phyloP scores from a whole-genome alignment of 2,329 filamentous ascomycete genomes.

The Alternaria burnsii region DNA sequence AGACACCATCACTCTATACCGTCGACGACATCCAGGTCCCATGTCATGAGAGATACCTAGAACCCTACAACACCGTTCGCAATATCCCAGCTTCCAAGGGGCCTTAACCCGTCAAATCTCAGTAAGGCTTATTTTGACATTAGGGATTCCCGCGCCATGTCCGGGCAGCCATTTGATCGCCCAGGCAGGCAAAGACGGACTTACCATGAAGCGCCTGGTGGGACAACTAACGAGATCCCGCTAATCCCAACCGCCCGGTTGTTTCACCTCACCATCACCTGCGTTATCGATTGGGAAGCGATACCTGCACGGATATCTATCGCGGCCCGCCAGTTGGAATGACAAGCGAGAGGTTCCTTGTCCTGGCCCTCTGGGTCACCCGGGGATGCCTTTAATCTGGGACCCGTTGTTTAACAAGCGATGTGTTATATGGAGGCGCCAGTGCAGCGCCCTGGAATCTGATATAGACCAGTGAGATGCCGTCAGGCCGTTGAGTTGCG shows the following conservation, averaged over 20 bases:
- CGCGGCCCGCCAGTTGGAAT: slow-evolving; percentile 21
- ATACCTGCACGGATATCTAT: slow-evolving; percentile 24
- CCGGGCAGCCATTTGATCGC: slow-evolving; percentile 19
- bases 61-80: background rate
- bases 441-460: slow-evolving; percentile 6
- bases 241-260: slow-evolving; percentile 23
- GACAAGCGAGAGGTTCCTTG: slow-evolving; percentile 23
- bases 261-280: slow-evolving; percentile 28
- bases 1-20: background rate
- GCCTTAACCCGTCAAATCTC: slow-evolving; percentile 8
- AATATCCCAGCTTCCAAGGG: slow-evolving; percentile 1
- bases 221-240: slow-evolving; percentile 20
- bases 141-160: slow-evolving; percentile 4
- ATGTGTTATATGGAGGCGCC: background rate
- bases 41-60: background rate
- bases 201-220: slow-evolving; percentile 27
- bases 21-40: background rate
- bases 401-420: background rate
- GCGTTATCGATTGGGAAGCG: slow-evolving; percentile 30
- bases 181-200: slow-evolving; percentile 15
- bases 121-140: slow-evolving; percentile 9
- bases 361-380: slow-evolving; percentile 6
- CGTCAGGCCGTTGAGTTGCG: background rate
- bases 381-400: background rate
- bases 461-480: slow-evolving; percentile 2